phyloP scores from a whole-genome alignment of 768 basidiomycete genomes.

The Mycena indigotica region DNA sequence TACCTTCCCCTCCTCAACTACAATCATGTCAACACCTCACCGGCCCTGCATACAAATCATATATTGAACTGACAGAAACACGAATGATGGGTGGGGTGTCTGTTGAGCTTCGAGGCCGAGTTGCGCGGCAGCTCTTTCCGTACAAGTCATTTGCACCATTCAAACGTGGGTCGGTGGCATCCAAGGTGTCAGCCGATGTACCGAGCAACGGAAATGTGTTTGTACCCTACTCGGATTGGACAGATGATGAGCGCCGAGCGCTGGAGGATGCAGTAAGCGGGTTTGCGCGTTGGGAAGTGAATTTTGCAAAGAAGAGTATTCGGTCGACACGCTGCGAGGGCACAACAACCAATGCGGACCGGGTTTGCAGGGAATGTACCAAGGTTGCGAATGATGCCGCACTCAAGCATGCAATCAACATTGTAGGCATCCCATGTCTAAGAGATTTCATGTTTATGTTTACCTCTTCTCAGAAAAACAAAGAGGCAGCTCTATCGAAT shows the following conservation, averaged over 20 bases:
- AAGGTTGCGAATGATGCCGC: background rate
- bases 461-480: conserved; percentile 1
- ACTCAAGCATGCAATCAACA: background rate
- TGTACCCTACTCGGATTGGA: too few relatives aligned
- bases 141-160: background rate
- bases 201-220: background rate
- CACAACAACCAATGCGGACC: conserved; percentile 1
- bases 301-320: conserved; percentile 1
- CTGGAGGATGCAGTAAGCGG: conserved; percentile 1
- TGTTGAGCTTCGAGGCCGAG: background rate
- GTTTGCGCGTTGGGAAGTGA: conserved; percentile 6
- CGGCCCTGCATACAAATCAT: conserved; percentile 9
- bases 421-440: background rate
- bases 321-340: conserved; percentile 7
- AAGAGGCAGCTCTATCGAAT: background rate
- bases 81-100: conserved; percentile 15
- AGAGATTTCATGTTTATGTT: background rate
- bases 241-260: conserved; percentile 1
- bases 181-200: background rate
- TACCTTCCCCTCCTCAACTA: background rate
- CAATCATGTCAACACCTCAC: conserved; percentile 6
- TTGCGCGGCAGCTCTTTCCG: conserved; percentile 2
- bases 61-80: conserved; percentile 11
- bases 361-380: conserved; percentile 7
- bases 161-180: background rate